Evolutionary conservation across 208 protist species (phyloP).

Genomic region (Lotmaria passim): DNA sequence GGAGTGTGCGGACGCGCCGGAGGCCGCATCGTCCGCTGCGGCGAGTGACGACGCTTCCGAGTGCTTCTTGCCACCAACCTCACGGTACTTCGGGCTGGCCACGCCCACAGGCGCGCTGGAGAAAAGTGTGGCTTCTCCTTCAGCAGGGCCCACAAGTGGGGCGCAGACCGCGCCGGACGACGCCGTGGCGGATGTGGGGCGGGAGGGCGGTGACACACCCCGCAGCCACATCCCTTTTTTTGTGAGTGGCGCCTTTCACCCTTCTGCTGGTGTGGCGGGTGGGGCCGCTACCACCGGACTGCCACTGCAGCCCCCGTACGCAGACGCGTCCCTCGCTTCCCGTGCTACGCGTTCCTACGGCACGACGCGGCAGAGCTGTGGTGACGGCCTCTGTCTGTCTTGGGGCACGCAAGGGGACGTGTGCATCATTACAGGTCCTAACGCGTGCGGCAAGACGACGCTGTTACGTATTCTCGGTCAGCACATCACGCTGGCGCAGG

Average conservation of each 20-base stretch:
- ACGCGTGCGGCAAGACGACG: conserved; percentile 95
- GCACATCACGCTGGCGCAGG: conserved; percentile 90
- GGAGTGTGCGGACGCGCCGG: neutral
- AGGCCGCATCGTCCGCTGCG: no score
- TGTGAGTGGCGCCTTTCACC: conserved; percentile 22
- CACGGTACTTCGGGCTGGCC: no score
- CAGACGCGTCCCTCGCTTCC: neutral
- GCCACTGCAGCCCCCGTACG: no score
- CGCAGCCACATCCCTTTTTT: neutral
- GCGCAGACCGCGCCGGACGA: neutral
- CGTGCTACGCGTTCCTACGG: neutral
- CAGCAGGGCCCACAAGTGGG: no score
- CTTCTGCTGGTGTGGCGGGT: conserved; percentile 2
- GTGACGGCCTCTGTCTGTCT: conserved; percentile 21
- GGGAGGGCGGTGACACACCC: neutral
- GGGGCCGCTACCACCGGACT: no score
- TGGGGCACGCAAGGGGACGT: conserved; percentile 47
- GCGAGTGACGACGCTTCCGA: no score
- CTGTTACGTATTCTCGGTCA: conserved; percentile 91
- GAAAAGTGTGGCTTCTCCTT: no score
- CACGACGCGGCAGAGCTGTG: neutral
- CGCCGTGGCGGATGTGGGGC: neutral
- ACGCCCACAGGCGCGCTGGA: no score
- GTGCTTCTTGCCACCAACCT: no score
- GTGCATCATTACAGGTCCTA: conserved; percentile 91